phyloP scores from a whole-genome alignment of 2,329 filamentous ascomycete genomes.

The Scytalidium sp. region DNA sequence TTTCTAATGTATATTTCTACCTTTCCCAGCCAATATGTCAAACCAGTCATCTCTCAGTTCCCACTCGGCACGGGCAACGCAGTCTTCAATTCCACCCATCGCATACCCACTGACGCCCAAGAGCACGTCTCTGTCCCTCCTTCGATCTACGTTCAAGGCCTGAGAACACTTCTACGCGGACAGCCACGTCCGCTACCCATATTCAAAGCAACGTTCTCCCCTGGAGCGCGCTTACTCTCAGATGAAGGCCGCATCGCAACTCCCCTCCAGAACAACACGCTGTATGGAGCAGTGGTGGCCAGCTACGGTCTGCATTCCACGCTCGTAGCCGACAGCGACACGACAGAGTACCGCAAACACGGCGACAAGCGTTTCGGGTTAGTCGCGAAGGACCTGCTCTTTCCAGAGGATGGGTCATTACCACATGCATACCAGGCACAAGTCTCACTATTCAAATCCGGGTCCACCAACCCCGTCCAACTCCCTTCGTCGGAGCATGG shows the following conservation, averaged over 20 bases:
- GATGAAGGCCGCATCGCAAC: slow-evolving; percentile 23
- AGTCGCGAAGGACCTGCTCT: slow-evolving; percentile 75
- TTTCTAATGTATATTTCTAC: slow-evolving; percentile 4
- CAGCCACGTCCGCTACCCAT: slow-evolving; percentile 52
- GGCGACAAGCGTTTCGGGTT: slow-evolving; percentile 79
- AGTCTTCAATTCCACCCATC: slow-evolving; percentile 63
- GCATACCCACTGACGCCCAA: slow-evolving; percentile 20
- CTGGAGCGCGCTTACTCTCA: slow-evolving; percentile 45
- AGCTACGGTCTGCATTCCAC: slow-evolving; percentile 90
- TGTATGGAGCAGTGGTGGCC: slow-evolving; percentile 78
- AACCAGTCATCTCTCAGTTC: slow-evolving; percentile 49
- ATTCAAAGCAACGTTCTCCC: slow-evolving; percentile 60
- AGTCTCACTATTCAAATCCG: slow-evolving; percentile 38
- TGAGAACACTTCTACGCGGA: slow-evolving; percentile 61
- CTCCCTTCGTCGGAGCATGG: slow-evolving; percentile 53
- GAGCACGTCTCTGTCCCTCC: slow-evolving; percentile 39
- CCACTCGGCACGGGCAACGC: slow-evolving; percentile 66
- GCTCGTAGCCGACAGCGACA: slow-evolving; percentile 89
- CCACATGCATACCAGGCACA: slow-evolving; percentile 56
- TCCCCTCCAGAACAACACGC: slow-evolving; percentile 21
- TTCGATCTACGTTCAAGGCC: slow-evolving; percentile 35
- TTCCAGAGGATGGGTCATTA: slow-evolving; percentile 41
- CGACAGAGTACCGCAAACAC: slow-evolving; percentile 71
- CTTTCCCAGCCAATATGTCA: slow-evolving; percentile 19
- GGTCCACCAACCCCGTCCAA: slow-evolving; percentile 23